phyloP scores from a whole-genome alignment of 129 eudicot species.

The Flaveria robusta region DNA sequence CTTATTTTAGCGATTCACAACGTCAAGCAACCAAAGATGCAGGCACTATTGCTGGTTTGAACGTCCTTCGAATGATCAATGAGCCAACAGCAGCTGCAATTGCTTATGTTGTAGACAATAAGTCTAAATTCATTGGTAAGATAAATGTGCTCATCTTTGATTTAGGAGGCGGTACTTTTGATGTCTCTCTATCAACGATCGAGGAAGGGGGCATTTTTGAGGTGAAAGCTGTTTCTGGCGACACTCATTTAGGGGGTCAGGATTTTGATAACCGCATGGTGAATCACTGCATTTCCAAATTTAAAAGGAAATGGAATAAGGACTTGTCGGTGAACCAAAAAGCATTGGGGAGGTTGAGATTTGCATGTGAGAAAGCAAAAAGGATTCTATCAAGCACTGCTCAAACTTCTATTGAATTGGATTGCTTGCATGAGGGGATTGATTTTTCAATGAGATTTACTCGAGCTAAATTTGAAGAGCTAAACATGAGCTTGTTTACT shows the following conservation, averaged over 20 bases:
- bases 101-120: conserved; percentile 20
- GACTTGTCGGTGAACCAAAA: conserved; percentile 10
- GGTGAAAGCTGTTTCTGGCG: conserved; percentile 24
- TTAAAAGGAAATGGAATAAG: conserved; percentile 22
- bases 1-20: conserved; percentile 29
- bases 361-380: conserved; percentile 28
- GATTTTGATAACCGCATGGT: conserved; percentile 31
- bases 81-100: conserved; percentile 42
- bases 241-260: conserved; percentile 29
- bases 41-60: conserved; percentile 26
- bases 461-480: conserved; percentile 28
- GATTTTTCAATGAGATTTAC: conserved; percentile 25
- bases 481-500: conserved; percentile 8
- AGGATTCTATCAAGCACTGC: conserved; percentile 7
- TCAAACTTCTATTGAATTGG: conserved; percentile 23
- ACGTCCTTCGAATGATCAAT: conserved; percentile 19
- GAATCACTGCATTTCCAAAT: neutral
- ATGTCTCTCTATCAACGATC: conserved; percentile 14
- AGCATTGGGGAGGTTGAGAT: conserved; percentile 20
- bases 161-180: conserved; percentile 29
- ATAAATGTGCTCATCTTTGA: conserved; percentile 23
- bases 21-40: conserved; percentile 37
- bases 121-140: neutral
- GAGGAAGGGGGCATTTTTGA: neutral
- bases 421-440: conserved; percentile 23